These are phyloP conservation scores for Lactifluus echinatus DNA, from an alignment of 768 basidiomycete species.

Conservation along the genomic window DNA sequence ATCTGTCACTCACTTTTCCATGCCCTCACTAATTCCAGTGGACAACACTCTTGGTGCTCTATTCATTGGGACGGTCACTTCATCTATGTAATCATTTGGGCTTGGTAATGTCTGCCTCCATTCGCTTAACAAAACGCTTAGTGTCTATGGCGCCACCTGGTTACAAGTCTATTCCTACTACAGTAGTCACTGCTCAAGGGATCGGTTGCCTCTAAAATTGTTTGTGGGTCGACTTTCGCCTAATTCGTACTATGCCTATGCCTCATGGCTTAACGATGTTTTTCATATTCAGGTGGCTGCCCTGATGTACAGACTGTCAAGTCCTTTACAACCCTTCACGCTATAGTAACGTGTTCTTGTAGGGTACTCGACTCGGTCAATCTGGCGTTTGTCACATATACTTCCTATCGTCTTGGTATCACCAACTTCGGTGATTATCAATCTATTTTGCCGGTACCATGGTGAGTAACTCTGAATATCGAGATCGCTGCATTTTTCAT, in stretches of 20 bases:
- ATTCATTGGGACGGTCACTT: neutral
- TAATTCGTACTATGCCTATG: no score
- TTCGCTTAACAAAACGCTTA: neutral
- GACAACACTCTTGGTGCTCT: neutral
- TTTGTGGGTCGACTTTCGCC: neutral
- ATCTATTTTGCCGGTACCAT: neutral
- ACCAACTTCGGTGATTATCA: neutral
- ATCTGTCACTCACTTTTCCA: neutral
- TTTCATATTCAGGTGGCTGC: neutral
- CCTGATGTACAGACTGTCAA: neutral
- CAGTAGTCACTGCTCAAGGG: neutral
- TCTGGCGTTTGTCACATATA: neutral
- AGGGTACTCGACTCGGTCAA: neutral
- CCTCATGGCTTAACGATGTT: neutral
- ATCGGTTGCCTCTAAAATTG: neutral
- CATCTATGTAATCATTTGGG: neutral
- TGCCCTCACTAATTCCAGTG: no score
- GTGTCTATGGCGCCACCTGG: neutral
- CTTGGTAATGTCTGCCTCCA: neutral
- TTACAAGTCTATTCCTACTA: conserved; percentile 4
- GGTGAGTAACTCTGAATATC: neutral
- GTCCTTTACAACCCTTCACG: neutral
- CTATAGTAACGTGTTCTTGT: neutral
- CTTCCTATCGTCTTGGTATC: neutral
- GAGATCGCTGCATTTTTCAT: neutral